These are phyloP conservation scores for Acacia crassicarpa DNA, from an alignment of 306 rosid species.

Conservation along the genomic window DNA sequence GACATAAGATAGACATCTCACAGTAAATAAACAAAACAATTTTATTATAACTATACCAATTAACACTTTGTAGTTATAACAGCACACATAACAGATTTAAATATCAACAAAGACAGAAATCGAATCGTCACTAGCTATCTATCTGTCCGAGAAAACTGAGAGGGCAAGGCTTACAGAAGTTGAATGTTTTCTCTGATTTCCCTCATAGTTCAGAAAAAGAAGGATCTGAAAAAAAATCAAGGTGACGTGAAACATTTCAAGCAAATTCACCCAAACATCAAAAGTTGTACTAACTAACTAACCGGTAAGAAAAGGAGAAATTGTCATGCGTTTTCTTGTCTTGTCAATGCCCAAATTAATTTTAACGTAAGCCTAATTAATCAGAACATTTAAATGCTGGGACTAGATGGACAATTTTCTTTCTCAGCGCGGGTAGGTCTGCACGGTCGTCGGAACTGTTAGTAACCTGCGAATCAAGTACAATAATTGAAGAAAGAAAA, in stretches of 20 bases:
- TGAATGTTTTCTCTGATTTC: background rate
- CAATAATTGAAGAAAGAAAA: background rate
- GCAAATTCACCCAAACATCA: background rate
- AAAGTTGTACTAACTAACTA: background rate
- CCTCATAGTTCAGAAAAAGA: background rate
- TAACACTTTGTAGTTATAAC: background rate
- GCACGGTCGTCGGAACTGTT: constrained; percentile 26
- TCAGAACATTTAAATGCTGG: constrained; percentile 26
- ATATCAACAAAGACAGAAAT: background rate
- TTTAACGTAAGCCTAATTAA: background rate
- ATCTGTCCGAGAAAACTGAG: background rate
- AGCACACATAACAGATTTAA: background rate
- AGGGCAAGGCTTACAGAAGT: background rate
- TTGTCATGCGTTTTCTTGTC: background rate
- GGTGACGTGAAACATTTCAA: background rate
- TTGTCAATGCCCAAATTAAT: background rate
- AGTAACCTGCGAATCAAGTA: constrained; percentile 43
- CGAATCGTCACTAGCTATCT: background rate
- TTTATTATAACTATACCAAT: background rate
- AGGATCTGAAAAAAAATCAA: constrained; percentile 7
- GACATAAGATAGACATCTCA: background rate
- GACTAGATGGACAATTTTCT: constrained; percentile 41
- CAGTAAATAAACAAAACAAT: background rate
- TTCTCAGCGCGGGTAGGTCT: constrained; percentile 47
- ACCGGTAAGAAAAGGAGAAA: background rate